A percentile compares a stretch with the other conserved stretches of the same genome.
Evolutionary conservation across 106 monocot species (phyloP).

Genomic region (Dendrobium huoshanense): DNA sequence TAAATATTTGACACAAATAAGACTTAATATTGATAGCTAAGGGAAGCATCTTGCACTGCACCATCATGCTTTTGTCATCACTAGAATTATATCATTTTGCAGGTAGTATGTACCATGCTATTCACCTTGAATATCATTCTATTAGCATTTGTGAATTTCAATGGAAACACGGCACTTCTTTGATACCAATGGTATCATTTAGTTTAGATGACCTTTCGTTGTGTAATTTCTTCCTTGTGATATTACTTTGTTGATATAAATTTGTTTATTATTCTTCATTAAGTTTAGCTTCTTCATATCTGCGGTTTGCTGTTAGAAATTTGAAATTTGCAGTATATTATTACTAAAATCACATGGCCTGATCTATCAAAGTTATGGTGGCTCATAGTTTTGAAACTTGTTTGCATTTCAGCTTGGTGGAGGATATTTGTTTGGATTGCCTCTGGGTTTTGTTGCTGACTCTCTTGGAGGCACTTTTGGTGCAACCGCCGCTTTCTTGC

Average conservation of each 20-base stretch:
- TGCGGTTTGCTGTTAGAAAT: background rate
- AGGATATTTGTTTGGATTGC: constrained; percentile 95
- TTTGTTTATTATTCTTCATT: background rate
- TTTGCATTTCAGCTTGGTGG: constrained; percentile 77
- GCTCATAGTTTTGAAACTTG: constrained; percentile 1
- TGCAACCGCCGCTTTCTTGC: constrained; percentile 84
- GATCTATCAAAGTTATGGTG: background rate
- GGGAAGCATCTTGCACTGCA: no score
- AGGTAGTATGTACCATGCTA: background rate
- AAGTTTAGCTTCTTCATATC: background rate
- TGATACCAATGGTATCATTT: background rate
- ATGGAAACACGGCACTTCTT: background rate
- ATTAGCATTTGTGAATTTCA: background rate
- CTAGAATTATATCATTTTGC: no score
- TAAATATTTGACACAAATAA: background rate
- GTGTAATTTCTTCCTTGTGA: no score
- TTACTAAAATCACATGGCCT: background rate
- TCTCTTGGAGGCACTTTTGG: constrained; percentile 95
- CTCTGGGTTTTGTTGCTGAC: constrained; percentile 90
- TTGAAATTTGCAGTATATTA: background rate
- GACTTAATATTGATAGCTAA: background rate
- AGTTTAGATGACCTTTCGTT: no score
- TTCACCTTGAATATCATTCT: background rate
- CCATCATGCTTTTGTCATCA: no score
- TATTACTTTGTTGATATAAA: no score